Conservation (phyloP, 83 land plant genomes). For the Picea abies region DNA sequence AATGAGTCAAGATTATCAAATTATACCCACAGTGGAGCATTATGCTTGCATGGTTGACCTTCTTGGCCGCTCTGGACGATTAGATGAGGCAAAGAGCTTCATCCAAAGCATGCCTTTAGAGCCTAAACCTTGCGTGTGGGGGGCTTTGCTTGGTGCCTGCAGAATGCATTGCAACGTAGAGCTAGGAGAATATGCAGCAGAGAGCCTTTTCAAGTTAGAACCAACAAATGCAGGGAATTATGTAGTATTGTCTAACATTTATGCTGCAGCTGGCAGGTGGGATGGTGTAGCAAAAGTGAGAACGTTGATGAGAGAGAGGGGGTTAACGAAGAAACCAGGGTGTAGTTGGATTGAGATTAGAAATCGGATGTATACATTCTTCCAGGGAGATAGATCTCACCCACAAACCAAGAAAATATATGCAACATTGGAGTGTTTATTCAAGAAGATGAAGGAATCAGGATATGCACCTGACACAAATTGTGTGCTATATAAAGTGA, state of each 20-base stretch:
- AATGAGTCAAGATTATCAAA: background rate
- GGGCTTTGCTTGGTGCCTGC: constrained; percentile 14
- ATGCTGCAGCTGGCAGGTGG: too few species aligned
- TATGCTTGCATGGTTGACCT: constrained; percentile 11
- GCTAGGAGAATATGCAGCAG: background rate
- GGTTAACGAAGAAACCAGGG: too few species aligned
- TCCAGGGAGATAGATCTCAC: too few species aligned
- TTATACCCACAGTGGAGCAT: background rate
- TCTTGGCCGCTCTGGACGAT: background rate
- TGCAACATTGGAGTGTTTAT: too few species aligned
- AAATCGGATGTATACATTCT: too few species aligned
- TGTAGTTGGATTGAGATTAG: too few species aligned
- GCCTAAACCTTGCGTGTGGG: background rate
- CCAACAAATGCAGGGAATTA: background rate
- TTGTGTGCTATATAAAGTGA: too few species aligned
- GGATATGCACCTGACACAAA: too few species aligned
- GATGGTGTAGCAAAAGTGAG: too few species aligned
- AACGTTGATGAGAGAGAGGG: too few species aligned
- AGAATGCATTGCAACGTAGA: constrained; percentile 10
- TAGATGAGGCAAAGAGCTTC: background rate
- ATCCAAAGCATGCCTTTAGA: background rate
- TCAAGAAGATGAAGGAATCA: too few species aligned
- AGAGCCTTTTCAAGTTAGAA: background rate
- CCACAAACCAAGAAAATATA: too few species aligned
- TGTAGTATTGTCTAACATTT: background rate